Conservation (phyloP, 164 flowering plant species). For the Vitis labrusca region DNA sequence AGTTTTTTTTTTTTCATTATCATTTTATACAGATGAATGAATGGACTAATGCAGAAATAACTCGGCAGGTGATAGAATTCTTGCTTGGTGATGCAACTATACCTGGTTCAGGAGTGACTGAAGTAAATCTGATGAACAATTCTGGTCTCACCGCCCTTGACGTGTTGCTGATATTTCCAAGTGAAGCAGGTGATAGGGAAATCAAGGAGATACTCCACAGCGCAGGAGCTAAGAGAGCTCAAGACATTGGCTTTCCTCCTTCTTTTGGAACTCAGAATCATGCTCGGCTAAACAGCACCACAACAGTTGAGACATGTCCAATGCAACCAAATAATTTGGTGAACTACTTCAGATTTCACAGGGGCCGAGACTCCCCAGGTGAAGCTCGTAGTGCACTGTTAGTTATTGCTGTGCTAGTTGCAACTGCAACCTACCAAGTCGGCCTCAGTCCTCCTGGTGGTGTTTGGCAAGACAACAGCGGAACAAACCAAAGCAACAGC, state of each 20-base stretch:
- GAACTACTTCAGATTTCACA: slow-evolving; percentile 26
- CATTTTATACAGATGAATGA: too few species aligned
- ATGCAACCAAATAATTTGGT: neutral
- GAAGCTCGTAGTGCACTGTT: slow-evolving; percentile 24
- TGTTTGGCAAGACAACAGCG: slow-evolving; percentile 18
- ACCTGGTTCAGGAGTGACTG: neutral
- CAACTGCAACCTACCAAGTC: slow-evolving; percentile 32
- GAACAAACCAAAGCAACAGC: neutral
- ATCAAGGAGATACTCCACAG: slow-evolving; percentile 18
- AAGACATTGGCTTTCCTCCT: slow-evolving; percentile 4
- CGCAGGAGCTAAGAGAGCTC: slow-evolving; percentile 32
- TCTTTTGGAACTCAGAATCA: neutral
- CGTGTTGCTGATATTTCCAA: slow-evolving; percentile 22
- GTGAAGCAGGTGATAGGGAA: slow-evolving; percentile 33
- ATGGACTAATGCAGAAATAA: too few species aligned
- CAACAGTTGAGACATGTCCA: neutral
- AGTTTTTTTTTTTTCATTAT: too few species aligned
- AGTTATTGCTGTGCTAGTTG: slow-evolving; percentile 29
- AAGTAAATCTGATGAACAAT: slow-evolving; percentile 30
- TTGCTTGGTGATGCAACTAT: slow-evolving; percentile 5
- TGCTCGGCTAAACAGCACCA: neutral
- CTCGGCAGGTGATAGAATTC: slow-evolving; percentile 25
- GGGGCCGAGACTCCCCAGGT: slow-evolving; percentile 27
- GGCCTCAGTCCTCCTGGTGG: slow-evolving; percentile 32
- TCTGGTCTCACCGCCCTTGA: slow-evolving; percentile 39